Conservation (phyloP, 257 asterid genomes). For the Solanum arcanum region DNA sequence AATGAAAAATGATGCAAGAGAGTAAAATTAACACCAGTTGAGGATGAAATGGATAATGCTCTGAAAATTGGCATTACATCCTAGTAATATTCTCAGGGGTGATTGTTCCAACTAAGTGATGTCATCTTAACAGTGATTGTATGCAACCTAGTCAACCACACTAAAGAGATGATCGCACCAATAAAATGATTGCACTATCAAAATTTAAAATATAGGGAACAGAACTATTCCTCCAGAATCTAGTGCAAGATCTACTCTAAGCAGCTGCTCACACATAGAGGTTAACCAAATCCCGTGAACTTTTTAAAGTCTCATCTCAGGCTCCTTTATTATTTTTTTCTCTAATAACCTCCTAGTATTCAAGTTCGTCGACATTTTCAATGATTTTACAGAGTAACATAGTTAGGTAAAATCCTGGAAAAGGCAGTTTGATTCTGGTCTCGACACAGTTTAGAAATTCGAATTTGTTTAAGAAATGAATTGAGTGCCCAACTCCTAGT, state of each 20-base stretch:
- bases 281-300: not conserved
- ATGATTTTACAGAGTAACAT: not conserved
- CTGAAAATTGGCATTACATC: not conserved
- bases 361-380: not conserved
- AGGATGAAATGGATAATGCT: not conserved
- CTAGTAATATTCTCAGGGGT: not conserved
- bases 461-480: not conserved
- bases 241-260: not conserved
- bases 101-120: not conserved
- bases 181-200: not conserved
- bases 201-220: not conserved
- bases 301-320: not conserved
- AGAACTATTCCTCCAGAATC: not conserved
- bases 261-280: not conserved
- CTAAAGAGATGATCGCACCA: not conserved
- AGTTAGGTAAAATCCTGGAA: not conserved
- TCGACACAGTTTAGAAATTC: not conserved
- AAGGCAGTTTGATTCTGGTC: not conserved
- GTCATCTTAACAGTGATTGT: not conserved
- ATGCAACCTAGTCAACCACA: not conserved
- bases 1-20: not conserved
- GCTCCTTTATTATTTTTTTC: not conserved
- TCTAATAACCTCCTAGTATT: not conserved
- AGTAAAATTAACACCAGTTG: not conserved
- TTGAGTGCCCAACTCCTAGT: not conserved